Evolutionary conservation across 805 yeast genomes (phyloP).

Genomic region (Cyberlindnera xylosilytica): DNA sequence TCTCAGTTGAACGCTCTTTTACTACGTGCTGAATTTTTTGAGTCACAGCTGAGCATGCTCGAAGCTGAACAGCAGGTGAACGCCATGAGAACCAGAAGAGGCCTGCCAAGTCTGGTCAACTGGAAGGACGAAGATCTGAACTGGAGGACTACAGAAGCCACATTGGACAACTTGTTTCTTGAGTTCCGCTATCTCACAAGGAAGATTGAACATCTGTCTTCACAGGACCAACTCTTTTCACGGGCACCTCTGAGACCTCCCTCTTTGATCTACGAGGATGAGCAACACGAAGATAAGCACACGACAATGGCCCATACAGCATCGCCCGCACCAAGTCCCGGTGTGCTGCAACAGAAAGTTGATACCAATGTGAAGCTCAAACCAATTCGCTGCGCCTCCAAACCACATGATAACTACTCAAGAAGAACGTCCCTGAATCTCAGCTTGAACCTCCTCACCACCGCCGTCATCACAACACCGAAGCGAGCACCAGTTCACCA

Average conservation of each 20-base stretch:
- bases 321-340: neutral
- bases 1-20: slow-evolving; percentile 27
- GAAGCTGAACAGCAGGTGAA: slow-evolving; percentile 24
- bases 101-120: slow-evolving; percentile 16
- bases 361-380: slow-evolving; percentile 11
- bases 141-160: slow-evolving; percentile 45
- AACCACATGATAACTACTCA: neutral
- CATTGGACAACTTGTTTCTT: slow-evolving; percentile 39
- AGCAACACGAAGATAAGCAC: neutral
- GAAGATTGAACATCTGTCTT: slow-evolving; percentile 15
- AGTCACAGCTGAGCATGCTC: slow-evolving; percentile 27
- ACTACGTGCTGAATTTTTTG: slow-evolving; percentile 30
- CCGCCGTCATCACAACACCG: slow-evolving; percentile 6
- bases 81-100: slow-evolving; percentile 13
- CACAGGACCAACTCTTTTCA: slow-evolving; percentile 6
- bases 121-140: slow-evolving; percentile 36
- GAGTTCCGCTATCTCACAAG: slow-evolving; percentile 36
- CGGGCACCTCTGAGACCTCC: neutral
- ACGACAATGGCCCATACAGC: neutral
- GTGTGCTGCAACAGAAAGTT: slow-evolving; percentile 1
- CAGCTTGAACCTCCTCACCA: slow-evolving; percentile 10
- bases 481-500: neutral
- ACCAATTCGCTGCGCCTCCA: slow-evolving; percentile 21
- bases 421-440: slow-evolving; percentile 10
- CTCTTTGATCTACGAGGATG: slow-evolving; percentile 5